phyloP scores from a whole-genome alignment of 768 basidiomycete genomes.

The Lactarius sp. region DNA sequence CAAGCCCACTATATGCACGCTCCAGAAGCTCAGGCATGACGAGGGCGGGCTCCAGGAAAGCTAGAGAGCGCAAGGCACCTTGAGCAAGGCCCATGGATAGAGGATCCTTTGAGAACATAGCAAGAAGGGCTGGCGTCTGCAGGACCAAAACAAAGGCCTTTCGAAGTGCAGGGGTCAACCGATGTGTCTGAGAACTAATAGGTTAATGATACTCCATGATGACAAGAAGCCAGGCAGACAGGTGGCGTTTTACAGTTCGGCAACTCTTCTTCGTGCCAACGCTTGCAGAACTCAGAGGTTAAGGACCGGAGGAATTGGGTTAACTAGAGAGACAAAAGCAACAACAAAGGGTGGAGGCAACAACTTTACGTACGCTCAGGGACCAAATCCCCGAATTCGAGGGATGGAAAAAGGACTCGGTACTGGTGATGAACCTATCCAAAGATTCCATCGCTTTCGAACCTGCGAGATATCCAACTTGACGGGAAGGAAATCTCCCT shows the following conservation, averaged over 20 bases:
- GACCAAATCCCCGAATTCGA: constrained; percentile 89
- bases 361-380: constrained; percentile 39
- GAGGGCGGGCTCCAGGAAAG: constrained; percentile 73
- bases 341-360: constrained; percentile 3
- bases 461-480: constrained; percentile 65
- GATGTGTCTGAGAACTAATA: constrained; percentile 46
- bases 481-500: constrained; percentile 32
- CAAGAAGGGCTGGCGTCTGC: constrained; percentile 80
- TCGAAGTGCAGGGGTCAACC: constrained; percentile 77
- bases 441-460: constrained; percentile 85
- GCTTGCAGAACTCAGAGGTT: constrained; percentile 70
- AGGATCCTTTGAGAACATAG: constrained; percentile 88
- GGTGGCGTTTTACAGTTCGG: constrained; percentile 73
- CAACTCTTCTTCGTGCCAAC: constrained; percentile 75
- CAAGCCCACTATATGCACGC: constrained; percentile 86
- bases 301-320: constrained; percentile 70
- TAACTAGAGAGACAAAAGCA: constrained; percentile 38
- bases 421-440: constrained; percentile 83
- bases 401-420: constrained; percentile 94
- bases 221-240: constrained; percentile 36
- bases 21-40: constrained; percentile 91
- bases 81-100: constrained; percentile 79
- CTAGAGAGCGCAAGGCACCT: constrained; percentile 69
- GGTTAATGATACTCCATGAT: constrained; percentile 2
- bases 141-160: constrained; percentile 76